Evolutionary conservation across 306 rosid species (phyloP).

Genomic region (Crataegus laevigata): DNA sequence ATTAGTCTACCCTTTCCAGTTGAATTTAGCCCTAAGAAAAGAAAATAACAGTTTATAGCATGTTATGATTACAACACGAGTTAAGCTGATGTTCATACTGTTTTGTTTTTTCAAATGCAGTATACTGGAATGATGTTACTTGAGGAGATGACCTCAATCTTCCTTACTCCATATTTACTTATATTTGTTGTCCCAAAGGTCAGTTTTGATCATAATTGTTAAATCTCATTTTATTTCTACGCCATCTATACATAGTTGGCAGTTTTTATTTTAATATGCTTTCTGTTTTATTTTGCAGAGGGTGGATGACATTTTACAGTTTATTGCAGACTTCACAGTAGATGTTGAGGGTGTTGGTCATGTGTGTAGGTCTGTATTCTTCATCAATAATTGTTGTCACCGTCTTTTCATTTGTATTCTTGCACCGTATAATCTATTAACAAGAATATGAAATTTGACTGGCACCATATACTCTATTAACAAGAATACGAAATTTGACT

Average conservation of each 20-base stretch:
- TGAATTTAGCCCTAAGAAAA: background rate
- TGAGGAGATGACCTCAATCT: conserved; percentile 97
- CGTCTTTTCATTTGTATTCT: background rate
- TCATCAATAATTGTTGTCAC: background rate
- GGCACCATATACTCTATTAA: background rate
- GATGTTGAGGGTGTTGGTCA: conserved; percentile 93
- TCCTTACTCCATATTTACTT: conserved; percentile 89
- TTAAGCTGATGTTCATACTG: conserved; percentile 14
- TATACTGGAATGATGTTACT: conserved; percentile 93
- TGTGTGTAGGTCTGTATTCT: conserved; percentile 74
- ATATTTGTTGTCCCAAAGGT: conserved; percentile 82
- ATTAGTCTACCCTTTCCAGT: background rate
- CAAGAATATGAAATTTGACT: background rate
- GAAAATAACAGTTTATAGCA: background rate
- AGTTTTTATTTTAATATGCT: conserved; percentile 11
- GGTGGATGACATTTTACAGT: conserved; percentile 86
- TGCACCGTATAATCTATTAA: background rate
- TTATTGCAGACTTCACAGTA: conserved; percentile 69
- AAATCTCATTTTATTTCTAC: background rate
- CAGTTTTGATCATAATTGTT: conserved; percentile 1
- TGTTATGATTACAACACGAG: background rate
- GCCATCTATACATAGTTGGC: background rate
- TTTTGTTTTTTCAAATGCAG: conserved; percentile 32
- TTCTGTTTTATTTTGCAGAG: conserved; percentile 46
- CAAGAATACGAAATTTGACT: background rate